Conservation (phyloP, 73 alveolate species). For the Uronychia setigera region DNA sequence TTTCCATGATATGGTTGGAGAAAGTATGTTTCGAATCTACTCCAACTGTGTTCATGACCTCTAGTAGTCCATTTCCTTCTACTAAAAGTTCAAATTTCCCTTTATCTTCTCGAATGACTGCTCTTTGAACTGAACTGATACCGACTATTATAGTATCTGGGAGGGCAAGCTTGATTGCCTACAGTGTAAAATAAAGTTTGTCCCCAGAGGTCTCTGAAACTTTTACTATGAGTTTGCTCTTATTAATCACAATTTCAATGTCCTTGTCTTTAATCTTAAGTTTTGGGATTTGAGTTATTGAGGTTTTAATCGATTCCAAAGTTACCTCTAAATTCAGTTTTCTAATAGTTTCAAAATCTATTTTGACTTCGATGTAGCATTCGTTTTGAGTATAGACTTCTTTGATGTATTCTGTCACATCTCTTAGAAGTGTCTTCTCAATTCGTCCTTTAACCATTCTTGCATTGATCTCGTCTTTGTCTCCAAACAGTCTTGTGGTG, state of each 20-base stretch:
- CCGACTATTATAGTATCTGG: slow-evolving; percentile 83
- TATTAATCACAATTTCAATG: slow-evolving; percentile 53
- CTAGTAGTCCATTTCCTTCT: slow-evolving; percentile 93
- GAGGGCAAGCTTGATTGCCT: slow-evolving; percentile 45
- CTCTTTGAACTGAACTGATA: slow-evolving; percentile 70
- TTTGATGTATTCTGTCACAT: slow-evolving; percentile 87
- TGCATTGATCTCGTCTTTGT: slow-evolving; percentile 77
- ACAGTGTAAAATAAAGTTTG: slow-evolving; percentile 82
- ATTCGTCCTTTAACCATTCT: slow-evolving; percentile 95
- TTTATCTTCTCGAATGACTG: slow-evolving; percentile 72
- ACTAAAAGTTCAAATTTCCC: slow-evolving; percentile 54
- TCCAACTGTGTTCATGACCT: slow-evolving; percentile 95
- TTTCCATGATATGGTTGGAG: slow-evolving; percentile 93
- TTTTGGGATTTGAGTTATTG: slow-evolving; percentile 68
- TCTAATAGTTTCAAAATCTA: slow-evolving; percentile 74
- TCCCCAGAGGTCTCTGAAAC: slow-evolving; percentile 83
- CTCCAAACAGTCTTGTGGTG: slow-evolving; percentile 71
- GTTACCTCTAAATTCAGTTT: slow-evolving; percentile 73
- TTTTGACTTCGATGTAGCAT: slow-evolving; percentile 77
- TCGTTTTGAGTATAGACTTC: slow-evolving; percentile 89
- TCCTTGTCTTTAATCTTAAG: slow-evolving; percentile 78
- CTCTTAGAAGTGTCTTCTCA: slow-evolving; percentile 90
- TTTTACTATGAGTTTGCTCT: slow-evolving; percentile 54
- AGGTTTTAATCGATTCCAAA: slow-evolving; percentile 61
- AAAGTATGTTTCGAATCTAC: slow-evolving; percentile 69